Base-by-base conservation (phyloP, 1,139 yeast species). In the Eremothecium gossypii region DNA sequence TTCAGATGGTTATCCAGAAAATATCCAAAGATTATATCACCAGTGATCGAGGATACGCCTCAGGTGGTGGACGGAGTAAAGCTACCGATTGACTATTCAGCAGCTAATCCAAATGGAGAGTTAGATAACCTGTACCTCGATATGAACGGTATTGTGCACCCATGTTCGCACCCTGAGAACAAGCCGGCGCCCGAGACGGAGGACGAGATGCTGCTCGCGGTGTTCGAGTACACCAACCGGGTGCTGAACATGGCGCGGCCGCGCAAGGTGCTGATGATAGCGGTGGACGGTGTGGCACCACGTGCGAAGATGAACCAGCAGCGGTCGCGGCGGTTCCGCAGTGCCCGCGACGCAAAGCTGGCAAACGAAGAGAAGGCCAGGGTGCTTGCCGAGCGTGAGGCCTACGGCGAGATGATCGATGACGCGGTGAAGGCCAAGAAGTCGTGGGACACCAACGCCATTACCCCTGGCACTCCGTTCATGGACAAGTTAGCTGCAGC, bases 261-360 rank as follows among this genome's bases (percentile, higher is more conserved):
- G 0, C 70, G 98, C 44, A 87, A 89, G 60, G 79, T 93, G 33
- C 71, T 93, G 45, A 79, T 81, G 76, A 89, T 93, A 95, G 98
- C 99, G 4, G 87, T 93, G 49, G 99, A 93, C 67, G 99, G 99
- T 52, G 99, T 93, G 40, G 98, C 98, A 0, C 99, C 99, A 40
- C 74, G 99, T 58, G 99, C 99, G 26, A 93, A 93, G 61, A 93
- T 93, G 97, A 93, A 93, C 61, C 99, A 93, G 65, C 99, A 93
- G 65, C 79, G 99, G 64, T 83, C 98, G 2, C 79, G 99, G 69
- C 77, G 99, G 64, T 93, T 93, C 63, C 73, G 98, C 63, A 79
- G 96, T 10, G 98, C 98, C 0, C 77, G 81, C 55, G 98, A 93
- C 57, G 96, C 96, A 1, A 94, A 86, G 61, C 77, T 79, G 27